Evolutionary conservation across 352 stramenopile species (phyloP).

Genomic region (Aphanomyces euteiches): DNA sequence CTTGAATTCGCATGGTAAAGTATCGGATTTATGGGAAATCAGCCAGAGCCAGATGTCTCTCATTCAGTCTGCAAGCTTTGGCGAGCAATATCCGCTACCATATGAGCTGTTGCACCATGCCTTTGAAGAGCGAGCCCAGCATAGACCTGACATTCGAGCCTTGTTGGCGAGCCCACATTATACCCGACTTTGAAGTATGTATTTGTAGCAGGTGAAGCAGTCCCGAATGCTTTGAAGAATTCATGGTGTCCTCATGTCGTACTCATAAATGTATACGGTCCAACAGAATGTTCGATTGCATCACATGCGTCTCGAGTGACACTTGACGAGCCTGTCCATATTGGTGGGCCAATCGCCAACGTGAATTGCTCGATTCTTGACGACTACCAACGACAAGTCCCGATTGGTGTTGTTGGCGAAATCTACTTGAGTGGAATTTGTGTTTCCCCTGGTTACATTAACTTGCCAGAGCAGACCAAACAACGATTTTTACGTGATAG

Average conservation of each 20-base stretch:
- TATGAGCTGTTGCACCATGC: slow-evolving; percentile 10
- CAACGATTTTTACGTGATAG: slow-evolving; percentile 74
- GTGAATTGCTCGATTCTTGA: slow-evolving; percentile 77
- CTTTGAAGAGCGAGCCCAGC: slow-evolving; percentile 12
- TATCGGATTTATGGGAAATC: neutral
- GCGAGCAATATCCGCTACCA: neutral
- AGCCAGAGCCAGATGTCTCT: neutral
- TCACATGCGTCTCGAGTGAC: neutral
- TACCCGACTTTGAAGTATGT: slow-evolving; percentile 6
- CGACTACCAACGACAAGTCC: slow-evolving; percentile 59
- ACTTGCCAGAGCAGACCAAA: slow-evolving; percentile 70
- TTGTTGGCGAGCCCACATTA: neutral
- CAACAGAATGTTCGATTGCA: neutral
- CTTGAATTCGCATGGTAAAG: no score
- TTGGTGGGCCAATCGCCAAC: slow-evolving; percentile 62
- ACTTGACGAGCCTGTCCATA: slow-evolving; percentile 35
- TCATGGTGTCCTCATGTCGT: neutral
- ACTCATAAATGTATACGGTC: neutral
- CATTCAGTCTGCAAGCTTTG: neutral
- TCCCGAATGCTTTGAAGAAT: neutral
- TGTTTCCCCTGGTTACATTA: slow-evolving; percentile 80
- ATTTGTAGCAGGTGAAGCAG: slow-evolving; percentile 15
- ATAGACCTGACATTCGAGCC: no score
- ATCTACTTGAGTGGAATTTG: slow-evolving; percentile 85
- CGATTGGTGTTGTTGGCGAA: slow-evolving; percentile 65